Percentiles rank a stretch among this genome's conserved stretches.
Conservation (phyloP, 352 stramenopile species). For the Phytophthora nicotianae region DNA sequence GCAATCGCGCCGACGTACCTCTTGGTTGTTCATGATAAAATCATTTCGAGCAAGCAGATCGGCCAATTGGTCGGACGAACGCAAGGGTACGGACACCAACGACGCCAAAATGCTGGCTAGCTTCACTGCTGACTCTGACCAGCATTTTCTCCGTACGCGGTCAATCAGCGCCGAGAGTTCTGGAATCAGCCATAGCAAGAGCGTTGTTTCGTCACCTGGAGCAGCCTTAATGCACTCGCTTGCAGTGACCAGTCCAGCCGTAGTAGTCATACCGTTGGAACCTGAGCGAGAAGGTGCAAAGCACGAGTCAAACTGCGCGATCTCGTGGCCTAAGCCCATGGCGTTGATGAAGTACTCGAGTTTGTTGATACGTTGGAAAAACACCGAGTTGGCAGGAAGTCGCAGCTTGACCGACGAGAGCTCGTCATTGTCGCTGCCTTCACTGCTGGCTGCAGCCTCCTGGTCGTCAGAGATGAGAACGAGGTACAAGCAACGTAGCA, state of each 20-base stretch:
- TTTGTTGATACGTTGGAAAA: slow-evolving; percentile 81
- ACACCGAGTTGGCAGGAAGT: slow-evolving; percentile 62
- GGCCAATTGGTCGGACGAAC: slow-evolving; percentile 70
- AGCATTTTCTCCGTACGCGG: slow-evolving; percentile 65
- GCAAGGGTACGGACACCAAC: slow-evolving; percentile 63
- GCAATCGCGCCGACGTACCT: slow-evolving; percentile 74
- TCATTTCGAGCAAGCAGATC: slow-evolving; percentile 61
- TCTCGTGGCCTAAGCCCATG: slow-evolving; percentile 75
- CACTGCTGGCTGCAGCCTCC: slow-evolving; percentile 20
- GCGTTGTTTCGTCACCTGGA: slow-evolving; percentile 76
- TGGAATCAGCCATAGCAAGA: slow-evolving; percentile 79
- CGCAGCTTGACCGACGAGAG: slow-evolving; percentile 39
- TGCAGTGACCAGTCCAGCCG: slow-evolving; percentile 51
- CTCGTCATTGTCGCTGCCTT: slow-evolving; percentile 36
- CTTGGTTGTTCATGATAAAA: slow-evolving; percentile 73
- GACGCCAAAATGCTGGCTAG: slow-evolving; percentile 69
- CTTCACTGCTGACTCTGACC: slow-evolving; percentile 74
- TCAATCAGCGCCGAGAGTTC: slow-evolving; percentile 75
- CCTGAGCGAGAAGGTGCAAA: slow-evolving; percentile 64
- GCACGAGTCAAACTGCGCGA: slow-evolving; percentile 72
- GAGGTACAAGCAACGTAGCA: slow-evolving; percentile 78
- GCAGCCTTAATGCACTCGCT: slow-evolving; percentile 66
- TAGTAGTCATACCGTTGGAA: slow-evolving; percentile 46
- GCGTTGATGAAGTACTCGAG: slow-evolving; percentile 87
- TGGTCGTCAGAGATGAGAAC: slow-evolving; percentile 62